Conservation (phyloP, 208 protist genomes). For the Leishmania guyanensis region DNA sequence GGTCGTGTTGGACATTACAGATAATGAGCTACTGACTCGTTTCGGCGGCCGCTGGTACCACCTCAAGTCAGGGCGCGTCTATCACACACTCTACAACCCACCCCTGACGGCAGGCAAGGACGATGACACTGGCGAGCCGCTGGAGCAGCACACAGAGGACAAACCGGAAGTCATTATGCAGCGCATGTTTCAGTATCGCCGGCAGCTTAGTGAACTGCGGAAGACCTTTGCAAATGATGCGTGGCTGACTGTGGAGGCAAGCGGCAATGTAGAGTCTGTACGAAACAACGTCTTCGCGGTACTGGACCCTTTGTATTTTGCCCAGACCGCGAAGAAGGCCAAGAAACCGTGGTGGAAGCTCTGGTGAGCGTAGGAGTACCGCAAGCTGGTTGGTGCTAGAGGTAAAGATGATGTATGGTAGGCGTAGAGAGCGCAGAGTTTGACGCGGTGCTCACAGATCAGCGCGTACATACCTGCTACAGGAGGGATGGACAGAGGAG, state of each 20-base stretch:
- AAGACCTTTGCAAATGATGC: constrained; percentile 61
- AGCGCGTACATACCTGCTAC: background rate
- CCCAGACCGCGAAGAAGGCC: constrained; percentile 21
- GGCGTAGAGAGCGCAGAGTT: background rate
- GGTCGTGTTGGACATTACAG: constrained; percentile 71
- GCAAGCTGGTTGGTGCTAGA: background rate
- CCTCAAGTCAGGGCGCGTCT: constrained; percentile 84
- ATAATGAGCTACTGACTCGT: constrained; percentile 74
- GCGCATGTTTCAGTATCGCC: constrained; percentile 79
- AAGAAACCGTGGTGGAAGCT: constrained; percentile 52
- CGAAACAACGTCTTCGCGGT: constrained; percentile 76
- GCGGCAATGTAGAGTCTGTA: constrained; percentile 67
- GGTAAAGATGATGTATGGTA: background rate
- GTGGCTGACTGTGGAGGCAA: constrained; percentile 69
- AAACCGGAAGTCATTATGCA: constrained; percentile 81
- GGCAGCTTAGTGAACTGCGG: constrained; percentile 72
- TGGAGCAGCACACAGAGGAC: constrained; percentile 90
- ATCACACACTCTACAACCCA: constrained; percentile 92
- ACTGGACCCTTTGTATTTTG: constrained; percentile 60
- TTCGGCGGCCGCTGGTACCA: constrained; percentile 89
- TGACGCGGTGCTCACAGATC: too few relatives aligned
- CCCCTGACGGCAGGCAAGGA: constrained; percentile 84
- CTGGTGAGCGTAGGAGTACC: constrained; percentile 24
- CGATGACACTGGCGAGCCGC: constrained; percentile 91
- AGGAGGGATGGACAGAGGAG: background rate